These are phyloP conservation scores for Plantago ovata DNA, from an alignment of 257 asterid genomes.

Conservation along the genomic window DNA sequence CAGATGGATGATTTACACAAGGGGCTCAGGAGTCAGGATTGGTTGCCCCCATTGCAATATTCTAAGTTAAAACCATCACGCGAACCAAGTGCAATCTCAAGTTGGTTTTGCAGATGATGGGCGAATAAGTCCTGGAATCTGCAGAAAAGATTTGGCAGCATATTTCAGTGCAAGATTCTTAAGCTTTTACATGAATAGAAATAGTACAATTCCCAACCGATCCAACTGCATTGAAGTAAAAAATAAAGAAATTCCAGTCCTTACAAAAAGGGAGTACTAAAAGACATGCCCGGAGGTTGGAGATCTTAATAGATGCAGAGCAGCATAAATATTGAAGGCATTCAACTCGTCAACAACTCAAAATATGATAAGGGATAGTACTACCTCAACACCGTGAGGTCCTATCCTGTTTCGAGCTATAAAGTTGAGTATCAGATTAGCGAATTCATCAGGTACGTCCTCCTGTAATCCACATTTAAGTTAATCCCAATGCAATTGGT, in stretches of 20 bases:
- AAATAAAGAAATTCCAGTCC: too few relatives aligned
- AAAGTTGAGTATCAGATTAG: constrained; percentile 61
- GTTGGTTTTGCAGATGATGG: constrained; percentile 21
- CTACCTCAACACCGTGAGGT: constrained; percentile 81
- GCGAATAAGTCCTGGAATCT: constrained; percentile 46
- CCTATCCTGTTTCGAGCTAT: constrained; percentile 81
- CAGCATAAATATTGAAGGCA: too few relatives aligned
- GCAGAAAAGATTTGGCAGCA: constrained; percentile 18
- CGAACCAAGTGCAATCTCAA: background rate
- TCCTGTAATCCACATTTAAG: constrained; percentile 48
- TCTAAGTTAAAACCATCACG: background rate
- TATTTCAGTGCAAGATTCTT: constrained; percentile 2
- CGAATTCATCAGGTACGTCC: constrained; percentile 89
- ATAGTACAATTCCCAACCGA: too few relatives aligned
- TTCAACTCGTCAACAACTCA: background rate
- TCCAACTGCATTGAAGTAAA: too few relatives aligned
- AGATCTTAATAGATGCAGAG: background rate
- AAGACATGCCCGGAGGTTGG: background rate
- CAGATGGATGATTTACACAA: background rate
- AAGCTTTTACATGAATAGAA: background rate
- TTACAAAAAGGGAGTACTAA: background rate
- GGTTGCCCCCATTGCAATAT: background rate
- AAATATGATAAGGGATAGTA: background rate
- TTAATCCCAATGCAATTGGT: constrained; percentile 15
- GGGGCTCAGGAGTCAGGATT: constrained; percentile 1